These are phyloP conservation scores for Pestalotiopsis sp. DNA, from an alignment of 2,329 filamentous ascomycete genomes.

Conservation along the genomic window DNA sequence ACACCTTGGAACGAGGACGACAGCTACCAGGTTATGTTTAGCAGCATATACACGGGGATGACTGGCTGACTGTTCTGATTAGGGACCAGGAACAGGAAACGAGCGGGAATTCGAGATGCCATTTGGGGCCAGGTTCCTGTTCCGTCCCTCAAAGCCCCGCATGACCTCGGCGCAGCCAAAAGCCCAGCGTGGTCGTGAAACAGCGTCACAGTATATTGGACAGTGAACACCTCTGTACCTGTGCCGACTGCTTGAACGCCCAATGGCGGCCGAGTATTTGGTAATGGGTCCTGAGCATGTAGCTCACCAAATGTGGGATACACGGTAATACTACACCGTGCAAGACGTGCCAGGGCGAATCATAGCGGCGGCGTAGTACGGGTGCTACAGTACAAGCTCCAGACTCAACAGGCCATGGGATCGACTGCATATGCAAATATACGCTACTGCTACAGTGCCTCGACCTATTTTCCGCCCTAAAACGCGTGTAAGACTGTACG, in stretches of 20 bases:
- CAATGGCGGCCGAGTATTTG: not conserved
- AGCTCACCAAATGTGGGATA: not conserved
- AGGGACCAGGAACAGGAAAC: conserved; percentile 1
- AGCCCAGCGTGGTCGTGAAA: not conserved
- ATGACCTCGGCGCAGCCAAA: not conserved
- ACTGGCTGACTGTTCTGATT: not conserved
- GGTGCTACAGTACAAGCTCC: too few relatives aligned
- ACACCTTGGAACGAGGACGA: not conserved
- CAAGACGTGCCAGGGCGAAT: not conserved
- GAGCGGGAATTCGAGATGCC: not conserved
- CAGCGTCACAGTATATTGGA: not conserved
- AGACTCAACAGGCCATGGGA: not conserved
- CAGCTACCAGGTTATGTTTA: too few relatives aligned
- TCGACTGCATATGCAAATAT: not conserved
- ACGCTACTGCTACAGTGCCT: not conserved
- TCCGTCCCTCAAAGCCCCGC: not conserved
- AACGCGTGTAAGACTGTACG: too few relatives aligned
- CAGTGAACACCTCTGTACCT: not conserved
- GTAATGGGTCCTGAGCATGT: not conserved
- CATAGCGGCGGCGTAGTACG: not conserved
- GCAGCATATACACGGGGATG: not conserved
- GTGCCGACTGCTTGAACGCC: not conserved
- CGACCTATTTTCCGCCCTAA: not conserved
- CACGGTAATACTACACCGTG: not conserved
- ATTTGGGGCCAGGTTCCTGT: not conserved